Evolutionary conservation across 345 rosid genomes (phyloP).

Genomic region (Kandelia obovata): DNA sequence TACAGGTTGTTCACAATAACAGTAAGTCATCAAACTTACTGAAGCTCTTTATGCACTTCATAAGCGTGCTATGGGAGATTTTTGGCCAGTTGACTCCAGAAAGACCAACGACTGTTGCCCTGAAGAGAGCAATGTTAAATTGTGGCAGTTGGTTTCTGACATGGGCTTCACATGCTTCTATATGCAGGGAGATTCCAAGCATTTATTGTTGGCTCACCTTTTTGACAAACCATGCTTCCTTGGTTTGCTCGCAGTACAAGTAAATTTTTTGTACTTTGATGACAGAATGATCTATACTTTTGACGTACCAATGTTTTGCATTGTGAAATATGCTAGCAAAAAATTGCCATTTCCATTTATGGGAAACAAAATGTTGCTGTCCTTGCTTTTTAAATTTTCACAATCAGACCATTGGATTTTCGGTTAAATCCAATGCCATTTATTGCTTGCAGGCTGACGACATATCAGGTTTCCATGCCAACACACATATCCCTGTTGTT

Average conservation of each 20-base stretch:
- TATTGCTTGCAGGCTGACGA: conserved; percentile 64
- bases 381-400: neutral
- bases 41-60: neutral
- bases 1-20: conserved; percentile 65
- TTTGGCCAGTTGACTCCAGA: no score
- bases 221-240: conserved; percentile 98
- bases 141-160: conserved; percentile 13
- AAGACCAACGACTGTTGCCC: neutral
- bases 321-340: neutral
- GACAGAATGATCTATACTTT: neutral
- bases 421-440: neutral
- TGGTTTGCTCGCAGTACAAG: conserved; percentile 85
- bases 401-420: no score
- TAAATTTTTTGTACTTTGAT: conserved; percentile 15
- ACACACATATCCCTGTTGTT: conserved; percentile 89
- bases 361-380: neutral
- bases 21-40: conserved; percentile 29
- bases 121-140: neutral
- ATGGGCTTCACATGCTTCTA: conserved; percentile 4
- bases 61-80: neutral
- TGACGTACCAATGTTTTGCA: neutral
- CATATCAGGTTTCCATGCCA: conserved; percentile 80
- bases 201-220: conserved; percentile 80
- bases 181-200: conserved; percentile 76
- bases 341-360: neutral